Percentiles rank a stretch among this genome's conserved stretches.
Conservation (phyloP, 768 basidiomycete species). For the Daedaleopsis sinensis region DNA sequence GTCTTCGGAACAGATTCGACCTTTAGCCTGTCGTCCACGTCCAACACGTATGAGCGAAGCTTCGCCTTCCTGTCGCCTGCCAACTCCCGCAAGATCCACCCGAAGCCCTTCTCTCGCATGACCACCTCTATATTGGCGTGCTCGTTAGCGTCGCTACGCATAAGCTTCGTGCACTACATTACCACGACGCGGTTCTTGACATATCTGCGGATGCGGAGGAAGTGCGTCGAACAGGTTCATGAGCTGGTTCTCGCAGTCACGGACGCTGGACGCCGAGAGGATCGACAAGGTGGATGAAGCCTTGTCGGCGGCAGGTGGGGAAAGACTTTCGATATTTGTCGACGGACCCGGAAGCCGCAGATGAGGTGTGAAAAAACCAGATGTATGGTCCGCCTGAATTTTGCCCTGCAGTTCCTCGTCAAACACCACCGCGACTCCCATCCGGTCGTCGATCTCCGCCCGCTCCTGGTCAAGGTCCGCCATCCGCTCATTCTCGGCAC, state of each 20-base stretch:
- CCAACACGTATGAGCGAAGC: constrained; percentile 65
- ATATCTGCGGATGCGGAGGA: constrained; percentile 86
- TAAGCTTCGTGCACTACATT: constrained; percentile 97
- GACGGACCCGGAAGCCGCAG: constrained; percentile 98
- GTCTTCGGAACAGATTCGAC: constrained; percentile 67
- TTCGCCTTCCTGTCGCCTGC: constrained; percentile 75
- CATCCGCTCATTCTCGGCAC: constrained; percentile 80
- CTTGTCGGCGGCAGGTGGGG: constrained; percentile 92
- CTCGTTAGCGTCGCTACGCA: constrained; percentile 86
- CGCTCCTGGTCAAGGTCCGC: constrained; percentile 80
- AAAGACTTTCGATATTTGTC: constrained; percentile 88
- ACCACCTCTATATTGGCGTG: constrained; percentile 93
- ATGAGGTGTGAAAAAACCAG: constrained; percentile 88
- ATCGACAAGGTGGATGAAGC: constrained; percentile 82
- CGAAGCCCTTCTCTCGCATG: constrained; percentile 96
- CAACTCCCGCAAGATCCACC: constrained; percentile 92
- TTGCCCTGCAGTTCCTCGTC: constrained; percentile 76
- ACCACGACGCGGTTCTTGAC: constrained; percentile 95
- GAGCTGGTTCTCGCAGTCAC: constrained; percentile 93
- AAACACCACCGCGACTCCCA: constrained; percentile 97
- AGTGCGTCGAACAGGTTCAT: constrained; percentile 95
- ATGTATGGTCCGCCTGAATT: constrained; percentile 67
- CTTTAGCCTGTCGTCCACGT: constrained; percentile 66
- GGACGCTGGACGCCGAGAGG: constrained; percentile 84
- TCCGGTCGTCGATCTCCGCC: constrained; percentile 92